These are phyloP conservation scores for Mycena citricolor DNA, from an alignment of 1,284 basidiomycete genomes.

Conservation along the genomic window DNA sequence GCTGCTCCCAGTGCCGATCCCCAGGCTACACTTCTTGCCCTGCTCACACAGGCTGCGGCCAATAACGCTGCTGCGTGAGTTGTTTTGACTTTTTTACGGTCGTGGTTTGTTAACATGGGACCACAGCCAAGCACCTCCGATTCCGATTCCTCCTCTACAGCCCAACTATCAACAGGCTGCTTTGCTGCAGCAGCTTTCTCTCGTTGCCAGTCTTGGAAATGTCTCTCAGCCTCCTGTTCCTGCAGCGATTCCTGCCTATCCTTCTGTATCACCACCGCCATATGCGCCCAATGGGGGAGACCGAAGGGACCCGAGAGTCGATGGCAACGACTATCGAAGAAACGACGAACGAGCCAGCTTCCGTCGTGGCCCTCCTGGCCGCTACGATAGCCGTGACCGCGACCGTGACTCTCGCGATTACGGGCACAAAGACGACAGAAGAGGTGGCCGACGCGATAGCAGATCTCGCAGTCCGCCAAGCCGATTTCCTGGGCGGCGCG, in stretches of 20 bases:
- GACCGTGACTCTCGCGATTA: slow-evolving; percentile 51
- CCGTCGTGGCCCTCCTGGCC: slow-evolving; percentile 46
- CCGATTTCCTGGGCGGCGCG: slow-evolving; percentile 47
- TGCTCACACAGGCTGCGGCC: slow-evolving; percentile 60
- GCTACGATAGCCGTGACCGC: slow-evolving; percentile 40
- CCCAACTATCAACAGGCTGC: slow-evolving; percentile 60
- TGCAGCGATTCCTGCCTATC: slow-evolving; percentile 30
- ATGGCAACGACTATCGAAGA: too few relatives aligned
- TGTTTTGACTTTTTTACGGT: not conserved
- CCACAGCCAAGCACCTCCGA: slow-evolving; percentile 64
- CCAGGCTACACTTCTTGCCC: slow-evolving; percentile 64
- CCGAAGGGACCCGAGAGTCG: slow-evolving; percentile 47
- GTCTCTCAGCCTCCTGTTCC: slow-evolving; percentile 31
- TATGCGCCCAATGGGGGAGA: slow-evolving; percentile 44
- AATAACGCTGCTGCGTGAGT: slow-evolving; percentile 32
- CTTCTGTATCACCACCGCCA: slow-evolving; percentile 27
- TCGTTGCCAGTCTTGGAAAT: slow-evolving; percentile 49
- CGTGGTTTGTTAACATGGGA: slow-evolving; percentile 13
- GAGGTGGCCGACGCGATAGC: slow-evolving; percentile 38
- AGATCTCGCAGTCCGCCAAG: slow-evolving; percentile 70
- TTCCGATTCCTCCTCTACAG: slow-evolving; percentile 38
- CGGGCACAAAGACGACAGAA: slow-evolving; percentile 47
- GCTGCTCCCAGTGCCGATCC: slow-evolving; percentile 37
- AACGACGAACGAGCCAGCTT: slow-evolving; percentile 48
- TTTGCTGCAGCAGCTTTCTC: slow-evolving; percentile 71